These are phyloP conservation scores for Talaromyces amestolkiae DNA, from an alignment of 2,329 filamentous ascomycete genomes.

Conservation along the genomic window DNA sequence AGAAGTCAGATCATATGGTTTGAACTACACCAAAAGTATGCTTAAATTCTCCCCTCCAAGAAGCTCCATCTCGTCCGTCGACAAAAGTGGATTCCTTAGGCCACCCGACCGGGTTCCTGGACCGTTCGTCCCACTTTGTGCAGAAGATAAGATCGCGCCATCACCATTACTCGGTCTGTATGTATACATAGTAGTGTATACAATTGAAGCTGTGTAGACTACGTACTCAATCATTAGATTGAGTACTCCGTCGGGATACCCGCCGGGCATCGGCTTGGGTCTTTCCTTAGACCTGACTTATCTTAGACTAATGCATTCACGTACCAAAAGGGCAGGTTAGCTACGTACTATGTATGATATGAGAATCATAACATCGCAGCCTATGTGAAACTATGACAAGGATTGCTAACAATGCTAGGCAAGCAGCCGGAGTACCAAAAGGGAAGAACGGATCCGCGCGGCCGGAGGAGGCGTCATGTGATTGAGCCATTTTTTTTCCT, in stretches of 20 bases:
- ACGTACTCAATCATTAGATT: no score
- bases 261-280: not conserved
- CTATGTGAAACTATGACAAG: not conserved
- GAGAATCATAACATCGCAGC: not conserved
- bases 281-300: not conserved
- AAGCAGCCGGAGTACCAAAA: not conserved
- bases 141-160: constrained; percentile 1
- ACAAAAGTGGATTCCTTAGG: constrained; percentile 8
- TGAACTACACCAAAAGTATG: constrained; percentile 9
- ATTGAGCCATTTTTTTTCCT: not conserved
- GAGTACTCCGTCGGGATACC: not conserved
- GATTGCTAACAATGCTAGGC: not conserved
- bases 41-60: not conserved
- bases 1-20: constrained; percentile 4
- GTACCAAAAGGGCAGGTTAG: not conserved
- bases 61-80: constrained; percentile 1
- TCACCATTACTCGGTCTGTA: no score
- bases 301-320: not conserved
- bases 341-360: constrained; percentile 2
- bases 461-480: constrained; percentile 4
- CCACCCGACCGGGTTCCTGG: constrained; percentile 9
- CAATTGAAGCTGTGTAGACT: not conserved
- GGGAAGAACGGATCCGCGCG: not conserved
- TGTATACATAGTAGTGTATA: no score
- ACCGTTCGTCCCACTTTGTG: constrained; percentile 11